These are phyloP conservation scores for Pugionium dolabratum DNA, from an alignment of 345 rosid species.

Conservation along the genomic window DNA sequence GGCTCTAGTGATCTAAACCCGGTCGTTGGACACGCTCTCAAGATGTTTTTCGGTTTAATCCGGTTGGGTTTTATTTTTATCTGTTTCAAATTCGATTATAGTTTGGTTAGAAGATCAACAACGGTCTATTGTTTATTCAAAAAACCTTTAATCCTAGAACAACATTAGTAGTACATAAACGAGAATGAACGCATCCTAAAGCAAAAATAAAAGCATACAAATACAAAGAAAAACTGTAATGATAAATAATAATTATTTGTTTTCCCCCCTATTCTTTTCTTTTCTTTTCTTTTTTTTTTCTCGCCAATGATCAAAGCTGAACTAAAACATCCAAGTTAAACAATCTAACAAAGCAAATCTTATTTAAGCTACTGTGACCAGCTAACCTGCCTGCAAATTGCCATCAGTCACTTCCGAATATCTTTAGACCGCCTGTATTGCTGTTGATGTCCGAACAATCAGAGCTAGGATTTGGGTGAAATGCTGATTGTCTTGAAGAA, in stretches of 20 bases:
- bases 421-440: constrained; percentile 57
- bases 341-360: constrained; percentile 32
- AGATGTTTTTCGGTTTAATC: constrained; percentile 4
- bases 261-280: not conserved
- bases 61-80: not conserved
- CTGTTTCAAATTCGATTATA: not conserved
- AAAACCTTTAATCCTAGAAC: not conserved
- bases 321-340: constrained; percentile 37
- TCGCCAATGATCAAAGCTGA: constrained; percentile 38
- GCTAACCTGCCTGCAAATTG: constrained; percentile 24
- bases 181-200: constrained; percentile 34
- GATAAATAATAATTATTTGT: constrained; percentile 15
- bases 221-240: constrained; percentile 23
- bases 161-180: constrained; percentile 22
- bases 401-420: constrained; percentile 1
- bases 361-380: constrained; percentile 38
- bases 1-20: not conserved
- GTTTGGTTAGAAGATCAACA: constrained; percentile 16
- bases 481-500: constrained; percentile 85
- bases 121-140: constrained; percentile 10
- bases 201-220: constrained; percentile 16
- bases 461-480: constrained; percentile 76
- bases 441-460: constrained; percentile 55
- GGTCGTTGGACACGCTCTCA: not conserved
- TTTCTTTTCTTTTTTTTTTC: not conserved